Evolutionary conservation across 1,139 yeast genomes (phyloP), one percentile per base, ranked within the genome.

Genomic region (Taphrina deformans): DNA sequence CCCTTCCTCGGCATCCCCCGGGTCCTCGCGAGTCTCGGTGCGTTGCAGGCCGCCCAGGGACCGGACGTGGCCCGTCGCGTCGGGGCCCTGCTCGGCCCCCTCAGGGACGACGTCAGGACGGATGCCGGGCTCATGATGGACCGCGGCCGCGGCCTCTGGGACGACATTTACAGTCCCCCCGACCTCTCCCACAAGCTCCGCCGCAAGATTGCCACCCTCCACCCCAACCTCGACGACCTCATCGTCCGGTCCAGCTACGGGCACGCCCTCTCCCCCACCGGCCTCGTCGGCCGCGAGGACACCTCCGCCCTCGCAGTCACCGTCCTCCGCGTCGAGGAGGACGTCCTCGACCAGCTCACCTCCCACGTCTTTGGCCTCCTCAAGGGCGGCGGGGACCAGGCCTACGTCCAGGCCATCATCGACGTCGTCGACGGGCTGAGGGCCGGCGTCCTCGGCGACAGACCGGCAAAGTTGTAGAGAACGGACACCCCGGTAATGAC

Each of bases 1-100:
- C 63, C 63, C 31, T 59, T 59, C 27, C n/a, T 59, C 16, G 63
- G 63, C 40, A 59, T 59, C 18, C 63, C 63, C 12, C 63, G 63
- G 51, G 63, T 59, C 46, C 35, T 59, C 41, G 16, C 53, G 9
- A 24, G 63, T 41, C n/a, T 59, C 40, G 56, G 50, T 12, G 56
- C 63, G 16, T 29, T 59, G 7, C 50, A 59, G 26, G 21, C 27
- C 27, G 56, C 56, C 3, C 63, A 59, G 14, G 55, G 56, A 2
- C 21, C 16, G n/a, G 44, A 12, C 21, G 18, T 27, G 35, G 21
- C n/a, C 35, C 7, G 21, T 6, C 23, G 24, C 12, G 23, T 38
- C 14, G 31, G 35, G 9, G 31, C 12, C 33, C 29, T 53, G n/a
- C 51, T 59, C n/a, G 24, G n/a, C 5, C 56, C 55, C 7, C 40